Evolutionary conservation across 768 basidiomycete genomes (phyloP), one percentile per base, ranked within the genome.

Genomic region (Agrocybe praecox): DNA sequence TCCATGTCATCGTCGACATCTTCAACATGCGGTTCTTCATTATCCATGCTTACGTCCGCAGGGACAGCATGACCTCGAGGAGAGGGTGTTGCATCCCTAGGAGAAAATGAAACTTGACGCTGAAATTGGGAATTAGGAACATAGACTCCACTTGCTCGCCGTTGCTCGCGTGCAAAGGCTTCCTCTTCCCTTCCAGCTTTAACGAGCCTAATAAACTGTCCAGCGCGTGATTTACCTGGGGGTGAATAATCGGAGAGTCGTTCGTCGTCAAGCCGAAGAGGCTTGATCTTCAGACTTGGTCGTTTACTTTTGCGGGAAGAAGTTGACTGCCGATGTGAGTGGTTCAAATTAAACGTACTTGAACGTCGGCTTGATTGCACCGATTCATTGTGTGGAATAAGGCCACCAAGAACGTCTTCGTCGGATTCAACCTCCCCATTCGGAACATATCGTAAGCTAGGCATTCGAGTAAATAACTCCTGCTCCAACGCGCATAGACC

Each of bases 161-260:
- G 60, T 53, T 65, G 56, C 59, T 76, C 76, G 29, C 75, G 67
- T 44, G 65, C 62, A 17, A 73, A 34, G 2, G 75, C 76, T 58
- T 78, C 76, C 15, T 70, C 64, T 49, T 55, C 48, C 47, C 75
- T 66, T 2, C 74, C 76, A 55, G 74, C 71, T 56, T 62, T 67
- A 10, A 65, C 62, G 14, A 76, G 68, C 53, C 75, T 64, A 6
- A 66, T 55, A 49, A 68, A 74, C 46, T 72, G 58, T 7, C 64
- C 64, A 4, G 66, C 66, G n/a, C 64, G 60, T 8, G 66, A 62
- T 5, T 36, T 36, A 29, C 55, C 53, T 8, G 66, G 66, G 2
- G 66, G 64, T 4, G 57, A 58, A 36, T 67, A 67, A 12, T 67
- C 62, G n/a, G 60, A 60, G 15, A 59, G 15, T 6, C 9, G 44